Base-by-base conservation (phyloP, 176 grass and related monocot genomes). In the Aegilops sharonensis region DNA sequence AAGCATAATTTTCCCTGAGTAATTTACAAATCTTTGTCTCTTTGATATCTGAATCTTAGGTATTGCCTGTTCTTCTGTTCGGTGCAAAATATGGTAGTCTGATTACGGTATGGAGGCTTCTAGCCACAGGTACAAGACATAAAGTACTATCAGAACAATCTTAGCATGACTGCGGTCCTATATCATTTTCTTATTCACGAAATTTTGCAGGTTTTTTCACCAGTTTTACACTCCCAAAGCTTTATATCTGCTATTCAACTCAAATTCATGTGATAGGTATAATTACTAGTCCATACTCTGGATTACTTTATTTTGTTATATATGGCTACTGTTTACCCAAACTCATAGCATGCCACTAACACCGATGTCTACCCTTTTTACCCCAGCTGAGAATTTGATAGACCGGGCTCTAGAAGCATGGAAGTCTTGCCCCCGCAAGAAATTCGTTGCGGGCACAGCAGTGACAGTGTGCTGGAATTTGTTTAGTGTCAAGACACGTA, bases 401-500 rank as follows among this genome's bases (percentile, higher is more conserved):
- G 77, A 71, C 75, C 77, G 72, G 12, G 72, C 77, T 79, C 66
- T 85, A 47, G 90, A 96, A 85, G 79, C 90, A 39, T 99, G 97
- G 94, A 89, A 88, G 85, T 90, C 81, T 85, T 96, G 97, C 30
- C 97, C 89, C 2, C 94, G 89, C 77, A 99, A 99, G 85, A 99
- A 91, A 93, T 79, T 99, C 39, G 89, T 96, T 21, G 92, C 89
- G 3, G 87, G 82, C 5, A 89, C 94, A 27, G 82, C 78, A 52
- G 76, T 86, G 40, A 93, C 90, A 78, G 85, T 99, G 88, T 99
- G 68, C 83, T 99, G 97, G 97, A 99, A 96, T 86, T 83, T 99
- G 72, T 81, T 94, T 43, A 90, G 94, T 77, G 71, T 96, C 3
- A 99, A 94, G 88, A 90, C 90, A 21, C 92, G 94, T 9, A 52